Evolutionary conservation across 1,139 yeast species (phyloP), one percentile per base, ranked within the genome.

Genomic region (Debaryomyces sp.): DNA sequence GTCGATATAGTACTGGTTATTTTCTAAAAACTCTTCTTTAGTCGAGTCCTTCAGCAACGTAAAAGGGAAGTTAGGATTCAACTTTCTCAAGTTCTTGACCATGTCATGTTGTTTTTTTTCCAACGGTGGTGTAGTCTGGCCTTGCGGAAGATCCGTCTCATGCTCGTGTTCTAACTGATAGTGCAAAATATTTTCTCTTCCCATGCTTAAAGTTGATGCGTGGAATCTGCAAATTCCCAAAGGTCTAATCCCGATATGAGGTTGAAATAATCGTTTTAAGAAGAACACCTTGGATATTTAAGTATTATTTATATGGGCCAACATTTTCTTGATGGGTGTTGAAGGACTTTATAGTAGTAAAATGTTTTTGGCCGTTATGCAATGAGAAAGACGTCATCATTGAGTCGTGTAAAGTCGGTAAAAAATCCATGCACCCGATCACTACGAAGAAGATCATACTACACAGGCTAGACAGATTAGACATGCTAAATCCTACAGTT

Each of bases 1-100:
- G 51, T 82, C 82, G 23, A 89, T 89, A 78, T 84, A 89, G 48
- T 73, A 75, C 56, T 73, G 76, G 72, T 94, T 94, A 61, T 87
- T 84, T 50, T 78, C 71, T 41, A 92, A 71, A 60, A 82, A 84
- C 48, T 89, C 92, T 43, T 80, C 76, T 46, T 89, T 63, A 3
- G 80, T 72, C 12, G 89, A 83, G n/a, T 78, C 73, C 59, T 77
- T 77, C 39, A 76, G 73, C 48, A 86, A 71, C 1, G 83, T 77
- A 65, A 85, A 86, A 6, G 87, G 87, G 54, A 66, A 66, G 54
- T 71, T 63, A 21, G 58, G 45, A 44, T 58, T 60, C 42, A 30
- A 41, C 42, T 43, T 47, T 43, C 30, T 35, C 39, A 27, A 22
- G 13, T 17, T 17, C n/a, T 27, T 12, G 12, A 38, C 37, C 35